These are phyloP conservation scores for Porphyrellus cyaneotinctus DNA, from an alignment of 768 basidiomycete genomes.

Conservation along the genomic window DNA sequence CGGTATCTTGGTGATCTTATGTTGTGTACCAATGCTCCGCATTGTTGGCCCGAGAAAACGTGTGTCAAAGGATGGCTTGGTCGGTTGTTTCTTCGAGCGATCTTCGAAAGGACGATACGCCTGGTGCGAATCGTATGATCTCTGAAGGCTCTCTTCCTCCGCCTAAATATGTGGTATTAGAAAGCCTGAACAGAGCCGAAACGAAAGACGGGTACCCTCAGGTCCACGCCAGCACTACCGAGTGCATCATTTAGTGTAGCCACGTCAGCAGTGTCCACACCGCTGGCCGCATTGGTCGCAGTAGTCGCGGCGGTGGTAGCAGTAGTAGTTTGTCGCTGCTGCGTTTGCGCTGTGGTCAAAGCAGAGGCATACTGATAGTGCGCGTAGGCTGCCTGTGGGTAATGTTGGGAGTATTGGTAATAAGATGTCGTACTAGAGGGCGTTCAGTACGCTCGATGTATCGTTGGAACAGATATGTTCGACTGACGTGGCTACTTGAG, in stretches of 20 bases:
- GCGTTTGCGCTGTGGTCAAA: conserved; percentile 29
- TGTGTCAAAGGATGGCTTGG: conserved; percentile 65
- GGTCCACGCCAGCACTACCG: conserved; percentile 82
- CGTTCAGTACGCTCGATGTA: conserved; percentile 4
- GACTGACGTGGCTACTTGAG: conserved; percentile 43
- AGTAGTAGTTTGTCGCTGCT: conserved; percentile 26
- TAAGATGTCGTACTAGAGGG: conserved; percentile 43
- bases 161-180: conserved; percentile 47
- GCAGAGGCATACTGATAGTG: conserved; percentile 42
- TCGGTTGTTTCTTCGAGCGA: conserved; percentile 72
- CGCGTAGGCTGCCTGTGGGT: conserved; percentile 35
- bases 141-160: conserved; percentile 78
- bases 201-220: conserved; percentile 48
- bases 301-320: conserved; percentile 10
- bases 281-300: conserved; percentile 23
- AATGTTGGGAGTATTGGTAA: conserved; percentile 39
- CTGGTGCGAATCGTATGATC: conserved; percentile 57
- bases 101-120: conserved; percentile 69
- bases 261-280: conserved; percentile 64
- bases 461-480: background rate
- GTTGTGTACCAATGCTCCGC: conserved; percentile 59
- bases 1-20: conserved; percentile 64
- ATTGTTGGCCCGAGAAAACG: conserved; percentile 62
- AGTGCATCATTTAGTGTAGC: conserved; percentile 80
- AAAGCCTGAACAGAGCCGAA: too few species aligned